Percentiles rank a stretch among this genome's conserved stretches.
These are phyloP conservation scores for Penicillium aurantiogriseum DNA, from an alignment of 2,329 filamentous ascomycete genomes.

Conservation along the genomic window DNA sequence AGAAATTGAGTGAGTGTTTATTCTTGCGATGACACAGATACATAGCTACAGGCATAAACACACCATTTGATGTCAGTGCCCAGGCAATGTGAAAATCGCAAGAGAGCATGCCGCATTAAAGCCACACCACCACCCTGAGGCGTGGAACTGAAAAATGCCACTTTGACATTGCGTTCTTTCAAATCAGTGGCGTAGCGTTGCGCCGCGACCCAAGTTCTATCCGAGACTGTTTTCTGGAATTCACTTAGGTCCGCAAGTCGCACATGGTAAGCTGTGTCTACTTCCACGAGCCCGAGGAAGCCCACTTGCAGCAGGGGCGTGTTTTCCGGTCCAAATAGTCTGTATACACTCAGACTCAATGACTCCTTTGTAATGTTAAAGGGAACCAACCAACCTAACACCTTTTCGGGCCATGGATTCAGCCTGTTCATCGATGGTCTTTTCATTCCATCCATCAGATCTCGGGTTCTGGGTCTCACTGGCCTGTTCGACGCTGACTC, in stretches of 20 bases:
- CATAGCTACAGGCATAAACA: constrained; percentile 27
- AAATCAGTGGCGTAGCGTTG: constrained; percentile 63
- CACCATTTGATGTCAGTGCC: constrained; percentile 73
- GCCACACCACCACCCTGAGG: constrained; percentile 81
- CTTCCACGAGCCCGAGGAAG: constrained; percentile 66
- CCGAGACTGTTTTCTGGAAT: constrained; percentile 61
- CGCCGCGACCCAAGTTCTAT: constrained; percentile 64
- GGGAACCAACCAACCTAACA: constrained; percentile 54
- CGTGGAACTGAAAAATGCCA: constrained; percentile 78
- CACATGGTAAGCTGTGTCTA: constrained; percentile 65
- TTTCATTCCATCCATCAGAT: constrained; percentile 46
- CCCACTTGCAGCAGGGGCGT: constrained; percentile 66
- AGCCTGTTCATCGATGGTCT: constrained; percentile 74
- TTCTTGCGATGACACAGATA: neutral
- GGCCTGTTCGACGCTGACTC: constrained; percentile 16
- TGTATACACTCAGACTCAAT: constrained; percentile 32
- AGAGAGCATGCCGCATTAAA: constrained; percentile 75
- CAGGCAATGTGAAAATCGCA: constrained; percentile 66
- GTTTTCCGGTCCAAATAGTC: constrained; percentile 70
- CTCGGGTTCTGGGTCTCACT: constrained; percentile 20
- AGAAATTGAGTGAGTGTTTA: constrained; percentile 6
- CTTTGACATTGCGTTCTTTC: constrained; percentile 62
- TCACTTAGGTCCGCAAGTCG: constrained; percentile 57
- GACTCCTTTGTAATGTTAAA: neutral
- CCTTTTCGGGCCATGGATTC: constrained; percentile 80